Base-by-base conservation (phyloP, 2,329 filamentous ascomycete species). In the Beauveria asiatica region DNA sequence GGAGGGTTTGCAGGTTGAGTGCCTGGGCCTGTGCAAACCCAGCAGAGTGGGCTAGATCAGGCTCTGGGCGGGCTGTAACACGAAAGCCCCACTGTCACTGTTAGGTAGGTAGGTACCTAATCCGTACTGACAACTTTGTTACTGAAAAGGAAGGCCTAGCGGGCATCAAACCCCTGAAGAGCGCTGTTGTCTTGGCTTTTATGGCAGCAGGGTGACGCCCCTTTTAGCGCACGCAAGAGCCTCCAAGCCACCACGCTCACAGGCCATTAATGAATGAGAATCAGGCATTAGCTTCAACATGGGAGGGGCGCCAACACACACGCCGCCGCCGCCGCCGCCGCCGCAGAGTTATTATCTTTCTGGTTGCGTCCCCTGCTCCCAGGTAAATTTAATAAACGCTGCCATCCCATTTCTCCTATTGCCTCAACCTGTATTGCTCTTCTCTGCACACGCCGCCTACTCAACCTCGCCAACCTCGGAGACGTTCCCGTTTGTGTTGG, bases 221-320 rank as follows among this genome's bases (percentile, higher is more conserved):
- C 17, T 44, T 11, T 11, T 41, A 54, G 52, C 52, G 17, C 33
- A 16, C 11, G 5, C 44, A n/a, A 25, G 44, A 23, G 44, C 44
- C 11, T n/a, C 37, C 21, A 23, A 42, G 37, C 53, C 39, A 56
- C 48, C 53, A 37, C 9, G 21, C 8, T 21, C 37, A n/a, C 30
- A 16, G 7, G 7, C 39, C 25, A 27, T 44, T 42, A 6, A 37
- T 33, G 30, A 11, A 11, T 33, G 30, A 33, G 30, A 33, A 33
- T 33, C 11, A 33, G 11, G 11, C 30, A 4, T 44, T 50, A 52
- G 37, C 56, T 23, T 51, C 48, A 33, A 45, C 39, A 41, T 9
- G 25, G 46, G 56, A 59, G 57, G 57, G 57, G 57, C 57, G 49
- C 57, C 57, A 52, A 52, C 57, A 59, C 39, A 23, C 23, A 50